Conservation (phyloP, 257 asterid genomes). For the Avicennia marina region DNA sequence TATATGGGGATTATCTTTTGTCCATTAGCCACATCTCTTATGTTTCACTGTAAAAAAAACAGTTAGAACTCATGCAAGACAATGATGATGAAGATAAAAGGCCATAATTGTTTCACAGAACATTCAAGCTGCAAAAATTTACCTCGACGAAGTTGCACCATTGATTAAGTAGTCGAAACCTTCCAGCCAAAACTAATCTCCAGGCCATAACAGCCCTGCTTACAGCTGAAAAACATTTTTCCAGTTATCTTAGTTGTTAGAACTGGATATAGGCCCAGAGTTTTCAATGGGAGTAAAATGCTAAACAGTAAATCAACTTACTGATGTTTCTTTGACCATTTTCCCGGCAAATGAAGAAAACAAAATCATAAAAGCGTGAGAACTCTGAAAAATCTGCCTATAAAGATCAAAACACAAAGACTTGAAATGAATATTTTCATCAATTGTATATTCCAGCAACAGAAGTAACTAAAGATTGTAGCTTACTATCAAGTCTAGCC, state of each 20-base stretch:
- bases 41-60: neutral
- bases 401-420: constrained; percentile 19
- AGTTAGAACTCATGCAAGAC: neutral
- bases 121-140: constrained; percentile 16
- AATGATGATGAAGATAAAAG: neutral
- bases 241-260: constrained; percentile 7
- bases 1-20: too few species aligned
- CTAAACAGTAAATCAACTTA: constrained; percentile 36
- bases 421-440: constrained; percentile 11
- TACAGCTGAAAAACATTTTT: constrained; percentile 60
- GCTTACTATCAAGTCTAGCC: constrained; percentile 60
- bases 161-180: constrained; percentile 80
- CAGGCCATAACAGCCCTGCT: constrained; percentile 88
- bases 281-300: constrained; percentile 3
- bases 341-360: constrained; percentile 92
- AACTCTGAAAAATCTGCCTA: constrained; percentile 82
- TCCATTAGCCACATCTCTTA: too few species aligned
- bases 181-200: constrained; percentile 83
- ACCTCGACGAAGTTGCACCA: constrained; percentile 97
- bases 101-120: neutral
- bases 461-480: constrained; percentile 12
- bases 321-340: constrained; percentile 89
- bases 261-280: neutral
- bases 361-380: constrained; percentile 79
- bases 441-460: neutral